A percentile compares a stretch with the other conserved stretches of the same genome.
phyloP scores from a whole-genome alignment of 108 stramenopile species.

The Aurantiochytrium sp. region DNA sequence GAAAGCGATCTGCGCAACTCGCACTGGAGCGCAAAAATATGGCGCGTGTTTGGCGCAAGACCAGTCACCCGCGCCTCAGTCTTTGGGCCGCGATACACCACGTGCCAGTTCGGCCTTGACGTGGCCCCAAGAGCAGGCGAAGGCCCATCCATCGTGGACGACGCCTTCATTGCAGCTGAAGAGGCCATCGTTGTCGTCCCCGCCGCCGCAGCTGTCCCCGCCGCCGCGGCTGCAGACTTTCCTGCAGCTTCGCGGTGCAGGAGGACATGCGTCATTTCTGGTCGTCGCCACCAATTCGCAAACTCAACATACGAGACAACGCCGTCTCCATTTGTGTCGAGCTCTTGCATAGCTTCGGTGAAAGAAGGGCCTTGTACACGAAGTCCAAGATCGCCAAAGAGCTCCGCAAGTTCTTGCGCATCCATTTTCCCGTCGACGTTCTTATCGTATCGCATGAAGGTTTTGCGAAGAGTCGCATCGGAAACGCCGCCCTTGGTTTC shows the following conservation, averaged over 20 bases:
- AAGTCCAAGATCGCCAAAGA: background rate
- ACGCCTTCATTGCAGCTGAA: no score
- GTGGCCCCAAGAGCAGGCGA: no score
- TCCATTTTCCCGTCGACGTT: background rate
- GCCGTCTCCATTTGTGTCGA: background rate
- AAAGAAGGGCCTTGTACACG: background rate
- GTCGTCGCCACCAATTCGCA: background rate
- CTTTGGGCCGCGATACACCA: background rate
- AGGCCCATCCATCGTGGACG: no score
- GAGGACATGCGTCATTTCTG: background rate
- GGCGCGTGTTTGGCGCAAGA: background rate
- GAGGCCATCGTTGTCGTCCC: no score
- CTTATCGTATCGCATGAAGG: background rate
- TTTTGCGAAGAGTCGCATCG: background rate
- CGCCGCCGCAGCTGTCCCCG: no score
- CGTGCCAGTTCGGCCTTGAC: background rate
- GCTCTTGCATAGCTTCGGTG: background rate
- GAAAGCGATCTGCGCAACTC: background rate
- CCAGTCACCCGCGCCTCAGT: background rate
- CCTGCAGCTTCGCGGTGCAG: background rate
- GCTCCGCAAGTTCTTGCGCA: background rate
- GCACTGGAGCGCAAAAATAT: background rate
- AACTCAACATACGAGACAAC: background rate
- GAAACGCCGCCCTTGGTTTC: background rate
- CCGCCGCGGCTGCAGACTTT: no score